phyloP scores from a whole-genome alignment of 768 basidiomycete genomes.

The Pleurotus pulmonarius region DNA sequence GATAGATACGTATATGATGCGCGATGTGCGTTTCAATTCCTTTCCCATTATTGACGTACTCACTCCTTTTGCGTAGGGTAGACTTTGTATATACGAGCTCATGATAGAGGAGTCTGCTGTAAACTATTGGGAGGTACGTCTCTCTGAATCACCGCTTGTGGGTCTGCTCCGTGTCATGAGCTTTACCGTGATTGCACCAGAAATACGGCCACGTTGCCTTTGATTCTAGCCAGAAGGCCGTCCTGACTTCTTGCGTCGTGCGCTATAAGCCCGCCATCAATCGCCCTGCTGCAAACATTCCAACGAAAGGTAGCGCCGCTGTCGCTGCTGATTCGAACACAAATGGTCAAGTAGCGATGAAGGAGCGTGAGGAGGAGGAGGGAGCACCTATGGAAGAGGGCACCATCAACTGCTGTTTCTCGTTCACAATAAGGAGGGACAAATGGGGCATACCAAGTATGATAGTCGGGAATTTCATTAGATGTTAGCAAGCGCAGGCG shows the following conservation, averaged over 20 bases:
- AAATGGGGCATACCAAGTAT: slow-evolving; percentile 86
- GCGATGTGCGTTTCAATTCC: slow-evolving; percentile 52
- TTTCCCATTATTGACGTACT: slow-evolving; percentile 6
- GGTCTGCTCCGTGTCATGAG: neutral
- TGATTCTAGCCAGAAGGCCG: slow-evolving; percentile 88
- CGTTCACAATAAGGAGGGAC: slow-evolving; percentile 84
- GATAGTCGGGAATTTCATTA: slow-evolving; percentile 89
- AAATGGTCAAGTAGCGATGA: neutral
- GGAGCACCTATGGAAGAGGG: slow-evolving; percentile 55
- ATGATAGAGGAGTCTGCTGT: slow-evolving; percentile 98
- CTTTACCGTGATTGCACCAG: slow-evolving; percentile 29
- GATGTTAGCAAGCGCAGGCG: slow-evolving; percentile 34
- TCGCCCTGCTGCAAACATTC: slow-evolving; percentile 24
- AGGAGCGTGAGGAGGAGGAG: slow-evolving; percentile 5
- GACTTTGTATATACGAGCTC: slow-evolving; percentile 93
- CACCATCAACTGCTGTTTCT: slow-evolving; percentile 84
- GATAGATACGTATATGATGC: slow-evolving; percentile 81
- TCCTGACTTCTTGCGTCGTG: slow-evolving; percentile 89
- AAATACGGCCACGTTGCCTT: slow-evolving; percentile 96
- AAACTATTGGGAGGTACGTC: slow-evolving; percentile 89
- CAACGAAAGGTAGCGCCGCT: slow-evolving; percentile 15
- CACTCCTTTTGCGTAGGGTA: slow-evolving; percentile 49
- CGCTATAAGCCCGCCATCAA: slow-evolving; percentile 71
- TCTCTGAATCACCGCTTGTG: neutral
- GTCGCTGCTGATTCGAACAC: neutral